These are phyloP conservation scores for Clarireedia hainanense DNA, from an alignment of 2,329 filamentous ascomycete genomes.

Conservation along the genomic window DNA sequence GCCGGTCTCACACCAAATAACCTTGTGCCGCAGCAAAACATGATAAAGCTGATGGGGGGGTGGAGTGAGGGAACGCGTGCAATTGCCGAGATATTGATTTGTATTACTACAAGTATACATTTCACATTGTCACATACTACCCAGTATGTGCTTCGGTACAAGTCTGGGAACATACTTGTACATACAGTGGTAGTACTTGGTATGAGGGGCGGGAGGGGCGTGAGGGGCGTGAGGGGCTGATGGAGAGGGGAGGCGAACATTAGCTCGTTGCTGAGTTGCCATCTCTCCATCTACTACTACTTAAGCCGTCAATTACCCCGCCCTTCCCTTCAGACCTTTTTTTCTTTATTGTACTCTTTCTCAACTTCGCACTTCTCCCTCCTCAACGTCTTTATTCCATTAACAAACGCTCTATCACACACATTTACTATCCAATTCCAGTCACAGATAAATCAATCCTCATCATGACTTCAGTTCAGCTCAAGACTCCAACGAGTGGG, in stretches of 20 bases:
- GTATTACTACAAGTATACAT: no score
- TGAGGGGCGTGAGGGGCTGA: neutral
- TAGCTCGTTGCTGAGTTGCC: no score
- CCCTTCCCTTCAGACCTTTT: neutral
- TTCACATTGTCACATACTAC: no score
- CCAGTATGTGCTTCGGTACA: no score
- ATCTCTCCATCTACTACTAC: neutral
- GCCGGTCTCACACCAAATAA: no score
- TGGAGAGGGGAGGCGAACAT: neutral
- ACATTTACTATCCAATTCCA: neutral
- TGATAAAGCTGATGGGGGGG: no score
- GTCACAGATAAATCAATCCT: neutral
- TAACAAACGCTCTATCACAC: neutral
- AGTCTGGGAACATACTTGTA: no score
- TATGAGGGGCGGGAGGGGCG: neutral
- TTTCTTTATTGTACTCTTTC: neutral
- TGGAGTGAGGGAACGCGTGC: no score
- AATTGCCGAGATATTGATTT: no score
- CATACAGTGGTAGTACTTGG: no score
- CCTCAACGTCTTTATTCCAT: neutral
- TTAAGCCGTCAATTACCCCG: slow-evolving; percentile 1
- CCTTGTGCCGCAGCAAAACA: no score
- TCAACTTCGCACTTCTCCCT: neutral
- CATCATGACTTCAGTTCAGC: slow-evolving; percentile 24
- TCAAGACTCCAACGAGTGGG: slow-evolving; percentile 27